A percentile compares a stretch with the other conserved stretches of the same genome.
Evolutionary conservation across 208 protist species (phyloP).

Genomic region (Tritrichomonas foetus): DNA sequence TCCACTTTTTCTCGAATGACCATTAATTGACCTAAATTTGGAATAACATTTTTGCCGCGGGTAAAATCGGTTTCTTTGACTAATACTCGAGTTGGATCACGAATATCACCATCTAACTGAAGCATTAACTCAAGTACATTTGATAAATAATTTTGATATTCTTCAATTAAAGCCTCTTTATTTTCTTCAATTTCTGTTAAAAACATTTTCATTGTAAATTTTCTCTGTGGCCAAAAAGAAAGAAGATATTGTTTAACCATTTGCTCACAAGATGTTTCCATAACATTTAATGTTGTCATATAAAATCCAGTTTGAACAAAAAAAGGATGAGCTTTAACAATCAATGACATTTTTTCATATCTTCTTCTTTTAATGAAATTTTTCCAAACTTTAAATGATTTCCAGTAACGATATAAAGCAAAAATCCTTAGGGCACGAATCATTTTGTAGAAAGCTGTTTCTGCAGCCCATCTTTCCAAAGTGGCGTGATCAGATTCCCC

Average conservation of each 20-base stretch:
- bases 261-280: neutral
- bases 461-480: neutral
- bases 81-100: neutral
- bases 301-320: neutral
- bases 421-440: neutral
- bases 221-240: neutral
- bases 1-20: neutral
- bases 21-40: neutral
- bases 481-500: neutral
- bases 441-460: neutral
- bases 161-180: neutral
- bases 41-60: neutral
- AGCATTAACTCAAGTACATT: neutral
- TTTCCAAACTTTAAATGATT: conserved; percentile 15
- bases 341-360: neutral
- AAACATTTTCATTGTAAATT: neutral
- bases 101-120: neutral
- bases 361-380: neutral
- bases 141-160: neutral
- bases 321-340: neutral
- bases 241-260: neutral
- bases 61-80: neutral
- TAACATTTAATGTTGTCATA: neutral
- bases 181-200: neutral
- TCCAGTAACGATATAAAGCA: neutral